Percentiles rank a stretch among this genome's conserved stretches.
Conservation (phyloP, 495 filamentous ascomycete species). For the Penicillium bialowiezense region DNA sequence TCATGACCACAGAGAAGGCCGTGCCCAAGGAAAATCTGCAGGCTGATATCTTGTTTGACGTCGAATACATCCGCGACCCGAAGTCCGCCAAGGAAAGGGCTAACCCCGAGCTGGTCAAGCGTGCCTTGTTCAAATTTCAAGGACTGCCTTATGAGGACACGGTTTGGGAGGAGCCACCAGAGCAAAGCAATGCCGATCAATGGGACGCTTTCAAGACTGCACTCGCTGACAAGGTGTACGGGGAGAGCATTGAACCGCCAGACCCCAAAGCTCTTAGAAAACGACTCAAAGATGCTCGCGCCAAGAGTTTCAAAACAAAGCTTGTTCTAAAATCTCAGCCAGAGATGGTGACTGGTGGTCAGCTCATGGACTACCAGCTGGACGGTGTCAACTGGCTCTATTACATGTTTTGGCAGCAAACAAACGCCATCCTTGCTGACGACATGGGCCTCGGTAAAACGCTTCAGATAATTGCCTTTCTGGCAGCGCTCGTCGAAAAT, state of each 20-base stretch:
- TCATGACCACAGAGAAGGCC: constrained; percentile 71
- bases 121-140: constrained; percentile 83
- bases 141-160: constrained; percentile 92
- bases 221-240: constrained; percentile 79
- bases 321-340: constrained; percentile 74
- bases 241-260: constrained; percentile 64
- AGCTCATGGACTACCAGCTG: constrained; percentile 90
- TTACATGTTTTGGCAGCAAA: constrained; percentile 75
- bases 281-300: constrained; percentile 60
- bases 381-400: constrained; percentile 97
- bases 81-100: constrained; percentile 27
- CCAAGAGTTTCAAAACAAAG: constrained; percentile 59
- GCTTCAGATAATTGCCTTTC: constrained; percentile 83
- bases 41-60: constrained; percentile 83
- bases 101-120: constrained; percentile 45
- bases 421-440: constrained; percentile 93
- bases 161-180: constrained; percentile 84
- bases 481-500: constrained; percentile 73
- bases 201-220: constrained; percentile 82
- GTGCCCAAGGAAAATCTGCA: constrained; percentile 80
- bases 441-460: constrained; percentile 99
- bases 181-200: constrained; percentile 58
- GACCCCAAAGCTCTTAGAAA: constrained; percentile 50
- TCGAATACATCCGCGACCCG: constrained; percentile 55
- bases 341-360: constrained; percentile 65